Base-by-base conservation (phyloP, 139 green algal genomes). In the Pleodorina starrii region DNA sequence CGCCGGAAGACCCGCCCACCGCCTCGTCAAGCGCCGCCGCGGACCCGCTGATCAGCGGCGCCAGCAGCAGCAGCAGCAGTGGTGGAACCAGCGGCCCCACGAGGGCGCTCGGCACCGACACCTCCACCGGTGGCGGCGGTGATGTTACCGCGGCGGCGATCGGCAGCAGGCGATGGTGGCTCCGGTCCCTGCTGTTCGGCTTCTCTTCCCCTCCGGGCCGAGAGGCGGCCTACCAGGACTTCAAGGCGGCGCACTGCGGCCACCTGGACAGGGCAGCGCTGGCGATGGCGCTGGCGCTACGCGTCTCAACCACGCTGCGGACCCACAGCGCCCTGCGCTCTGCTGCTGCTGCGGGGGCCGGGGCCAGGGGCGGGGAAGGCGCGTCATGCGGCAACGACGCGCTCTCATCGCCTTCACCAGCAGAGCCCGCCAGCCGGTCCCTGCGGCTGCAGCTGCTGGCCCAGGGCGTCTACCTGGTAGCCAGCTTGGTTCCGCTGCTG, bases 191-290 rank as follows among this genome's bases (percentile, higher is more conserved):
- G 73, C 43, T 81, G 21, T 7, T 63, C 14, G 73, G 73, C 44
- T 81, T 81, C 43, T 60, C 73, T 29, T 27, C 43, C 6, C n/a
- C n/a, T n/a, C 43, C 43, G 10, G 27, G 1, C 43, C 43, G 42
- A 38, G 73, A 81, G 73, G 42, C 11, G 9, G 46, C 73, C 25
- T 81, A 81, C 44, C 73, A 81, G 73, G 44, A 14, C 21, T 81
- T 81, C 73, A 81, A 81, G 43, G 73, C 73, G 27, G 44, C 44
- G 73, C 23, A 63, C 4, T 81, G 73, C 43, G 23, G 21, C 44
- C 29, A 4, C n/a, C 43, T 81, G 6, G 73, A 81, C 43, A 14
- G 25, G 3, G 1, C 40, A 19, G 73, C 73, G 23, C 73, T 81
- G 43, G 23, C 40, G 73, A 5, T 81, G 73, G 6, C 19, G 43